Base-by-base conservation (phyloP, 2,329 filamentous ascomycete genomes). In the Alternaria sp. region DNA sequence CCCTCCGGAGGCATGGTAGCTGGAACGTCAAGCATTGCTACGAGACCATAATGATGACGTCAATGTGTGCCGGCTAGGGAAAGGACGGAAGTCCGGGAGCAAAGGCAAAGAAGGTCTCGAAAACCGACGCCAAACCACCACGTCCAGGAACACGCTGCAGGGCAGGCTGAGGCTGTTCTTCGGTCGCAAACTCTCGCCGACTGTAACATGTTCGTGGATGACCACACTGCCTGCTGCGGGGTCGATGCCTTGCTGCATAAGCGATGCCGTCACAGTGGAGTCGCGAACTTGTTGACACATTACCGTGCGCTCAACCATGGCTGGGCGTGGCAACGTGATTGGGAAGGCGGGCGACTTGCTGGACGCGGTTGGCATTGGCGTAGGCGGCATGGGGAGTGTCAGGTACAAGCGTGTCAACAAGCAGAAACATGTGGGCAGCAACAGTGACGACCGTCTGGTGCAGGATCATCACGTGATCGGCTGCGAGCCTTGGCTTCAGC, bases 231-330 rank as follows among this genome's bases (percentile, higher is more conserved):
- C 49, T 53, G 30, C 33, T 53, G 57, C 60, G 57, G 60, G 56
- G 58, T 54, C 28, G 49, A 47, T 55, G 33, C 12, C 23, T 26
- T 41, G 26, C 46, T 50, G 45, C 30, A 61, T 53, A 41, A 28
- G 33, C 55, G 57, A 60, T 63, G 57, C 47, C 63, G 55, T 65
- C 54, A 62, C 50, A 54, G 54, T 54, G 56, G 64, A 64, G 53
- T 51, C 60, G 54, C 9, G 41, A 9, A 53, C 18, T 23, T 41
- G 45, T 56, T 58, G 63, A 59, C 50, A 65, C 55, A 59, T 58
- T 44, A 26, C 9, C 12, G 53, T 23, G 33, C 45, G 56, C 49
- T 55, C 18, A 51, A 20, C 28, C 33, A 23, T 21, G 25, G 45
- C 26, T 43, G 56, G 41, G 50, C 43, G 28, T 41, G 21, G 28